Evolutionary conservation across 345 rosid species (phyloP).

Genomic region (Melastoma malabathricum): DNA sequence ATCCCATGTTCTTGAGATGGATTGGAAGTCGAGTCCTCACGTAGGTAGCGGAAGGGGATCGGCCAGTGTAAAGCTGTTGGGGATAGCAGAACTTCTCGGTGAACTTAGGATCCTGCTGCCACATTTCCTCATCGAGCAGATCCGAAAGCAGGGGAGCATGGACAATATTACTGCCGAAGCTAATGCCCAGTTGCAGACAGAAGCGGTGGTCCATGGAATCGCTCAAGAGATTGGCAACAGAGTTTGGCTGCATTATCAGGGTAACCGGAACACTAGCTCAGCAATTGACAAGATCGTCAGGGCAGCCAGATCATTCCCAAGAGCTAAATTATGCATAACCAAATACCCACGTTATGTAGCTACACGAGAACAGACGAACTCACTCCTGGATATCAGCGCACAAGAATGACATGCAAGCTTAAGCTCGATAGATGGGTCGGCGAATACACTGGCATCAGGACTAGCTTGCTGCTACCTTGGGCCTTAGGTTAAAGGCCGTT

Average conservation of each 20-base stretch:
- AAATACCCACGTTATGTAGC: neutral
- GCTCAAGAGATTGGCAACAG: slow-evolving; percentile 36
- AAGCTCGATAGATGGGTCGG: too few relatives aligned
- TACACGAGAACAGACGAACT: neutral
- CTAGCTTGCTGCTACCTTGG: too few relatives aligned
- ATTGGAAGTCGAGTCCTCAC: too few relatives aligned
- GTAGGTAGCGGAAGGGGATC: too few relatives aligned
- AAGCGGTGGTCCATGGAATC: slow-evolving; percentile 61
- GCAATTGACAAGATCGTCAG: too few relatives aligned
- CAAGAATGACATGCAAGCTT: neutral
- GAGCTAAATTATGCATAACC: neutral
- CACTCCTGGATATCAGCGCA: neutral
- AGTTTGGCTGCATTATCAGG: too few relatives aligned
- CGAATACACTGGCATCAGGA: too few relatives aligned
- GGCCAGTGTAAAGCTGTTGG: too few relatives aligned
- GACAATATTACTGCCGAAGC: slow-evolving; percentile 48
- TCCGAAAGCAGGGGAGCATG: slow-evolving; percentile 41
- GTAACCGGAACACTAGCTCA: too few relatives aligned
- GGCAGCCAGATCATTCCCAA: too few relatives aligned
- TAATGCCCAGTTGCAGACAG: slow-evolving; percentile 48
- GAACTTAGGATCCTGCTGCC: slow-evolving; percentile 36
- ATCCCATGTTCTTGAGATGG: too few relatives aligned
- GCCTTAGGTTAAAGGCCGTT: too few relatives aligned
- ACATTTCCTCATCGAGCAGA: slow-evolving; percentile 43
- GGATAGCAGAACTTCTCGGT: slow-evolving; percentile 13